Percentiles rank a stretch among this genome's conserved stretches.
Evolutionary conservation across 768 basidiomycete genomes (phyloP).

Genomic region (Punctularia strigosozonata): DNA sequence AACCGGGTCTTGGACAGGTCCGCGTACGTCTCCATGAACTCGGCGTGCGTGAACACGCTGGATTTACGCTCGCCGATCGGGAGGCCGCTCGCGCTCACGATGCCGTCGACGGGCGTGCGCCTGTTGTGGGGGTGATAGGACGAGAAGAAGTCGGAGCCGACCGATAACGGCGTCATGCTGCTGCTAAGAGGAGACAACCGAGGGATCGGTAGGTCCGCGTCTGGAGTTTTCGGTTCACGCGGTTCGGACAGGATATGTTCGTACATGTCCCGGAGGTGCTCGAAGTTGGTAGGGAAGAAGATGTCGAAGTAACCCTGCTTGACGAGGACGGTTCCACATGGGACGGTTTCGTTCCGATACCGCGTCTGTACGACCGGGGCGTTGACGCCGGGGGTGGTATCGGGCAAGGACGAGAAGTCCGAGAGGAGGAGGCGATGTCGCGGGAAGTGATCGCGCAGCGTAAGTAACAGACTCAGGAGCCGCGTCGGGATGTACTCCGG

Average conservation of each 20-base stretch:
- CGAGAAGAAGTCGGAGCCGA: conserved; percentile 62
- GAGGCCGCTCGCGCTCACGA: conserved; percentile 61
- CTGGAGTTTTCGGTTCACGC: conserved; percentile 12
- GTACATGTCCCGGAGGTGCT: conserved; percentile 80
- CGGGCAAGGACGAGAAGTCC: conserved; percentile 84
- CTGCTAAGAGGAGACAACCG: conserved; percentile 32
- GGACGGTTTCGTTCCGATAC: conserved; percentile 72
- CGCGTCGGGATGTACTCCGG: conserved; percentile 94
- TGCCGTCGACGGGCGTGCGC: conserved; percentile 56
- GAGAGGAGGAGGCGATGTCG: conserved; percentile 88
- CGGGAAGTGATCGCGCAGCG: conserved; percentile 76
- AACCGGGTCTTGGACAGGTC: conserved; percentile 60
- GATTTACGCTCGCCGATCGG: conserved; percentile 75
- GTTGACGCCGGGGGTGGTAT: conserved; percentile 62
- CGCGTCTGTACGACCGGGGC: conserved; percentile 96
- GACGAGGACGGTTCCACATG: conserved; percentile 84
- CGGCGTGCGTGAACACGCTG: conserved; percentile 76
- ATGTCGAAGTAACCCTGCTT: conserved; percentile 97
- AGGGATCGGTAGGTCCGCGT: conserved; percentile 12
- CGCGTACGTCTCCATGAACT: conserved; percentile 83
- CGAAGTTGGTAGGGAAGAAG: conserved; percentile 93
- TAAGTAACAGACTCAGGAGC: conserved; percentile 71
- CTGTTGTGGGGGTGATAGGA: conserved; percentile 46
- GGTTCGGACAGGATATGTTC: conserved; percentile 67
- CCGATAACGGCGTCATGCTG: conserved; percentile 34